These are phyloP conservation scores for Miscanthus sacchariflorus DNA, from an alignment of 202 grass and related monocot genomes.

Conservation along the genomic window DNA sequence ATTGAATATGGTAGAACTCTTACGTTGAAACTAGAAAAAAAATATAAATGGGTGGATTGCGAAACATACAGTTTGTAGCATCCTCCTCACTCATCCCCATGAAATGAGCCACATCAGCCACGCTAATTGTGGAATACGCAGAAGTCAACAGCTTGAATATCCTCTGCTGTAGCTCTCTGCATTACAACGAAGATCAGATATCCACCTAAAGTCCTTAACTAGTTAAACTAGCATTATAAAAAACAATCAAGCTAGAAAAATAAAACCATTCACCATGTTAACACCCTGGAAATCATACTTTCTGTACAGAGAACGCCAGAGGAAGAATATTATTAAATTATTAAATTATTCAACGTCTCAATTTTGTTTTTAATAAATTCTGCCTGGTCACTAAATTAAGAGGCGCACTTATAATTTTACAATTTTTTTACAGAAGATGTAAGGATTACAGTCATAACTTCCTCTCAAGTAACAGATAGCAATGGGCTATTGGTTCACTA, in stretches of 20 bases:
- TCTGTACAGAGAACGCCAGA: neutral
- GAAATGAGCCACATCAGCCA: constrained; percentile 81
- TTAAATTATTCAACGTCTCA: neutral
- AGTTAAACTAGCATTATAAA: neutral
- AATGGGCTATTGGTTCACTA: neutral
- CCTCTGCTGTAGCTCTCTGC: constrained; percentile 96
- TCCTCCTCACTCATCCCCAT: constrained; percentile 89
- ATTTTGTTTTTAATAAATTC: constrained; percentile 9
- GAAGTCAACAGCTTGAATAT: constrained; percentile 86
- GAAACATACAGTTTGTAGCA: constrained; percentile 81
- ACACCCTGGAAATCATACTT: neutral
- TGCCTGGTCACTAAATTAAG: neutral
- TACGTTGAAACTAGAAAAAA: neutral
- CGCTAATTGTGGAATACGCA: constrained; percentile 87
- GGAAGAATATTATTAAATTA: neutral
- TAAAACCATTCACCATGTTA: neutral
- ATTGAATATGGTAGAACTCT: neutral
- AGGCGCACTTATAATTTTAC: neutral
- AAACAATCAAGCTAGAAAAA: neutral
- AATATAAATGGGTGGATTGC: neutral
- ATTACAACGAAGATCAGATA: constrained; percentile 17
- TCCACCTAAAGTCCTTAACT: neutral
- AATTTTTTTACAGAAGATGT: neutral
- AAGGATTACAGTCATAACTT: neutral
- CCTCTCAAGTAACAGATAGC: neutral